Base-by-base conservation (phyloP, 2,329 filamentous ascomycete genomes). In the Myriosclerotinia scirpicola region DNA sequence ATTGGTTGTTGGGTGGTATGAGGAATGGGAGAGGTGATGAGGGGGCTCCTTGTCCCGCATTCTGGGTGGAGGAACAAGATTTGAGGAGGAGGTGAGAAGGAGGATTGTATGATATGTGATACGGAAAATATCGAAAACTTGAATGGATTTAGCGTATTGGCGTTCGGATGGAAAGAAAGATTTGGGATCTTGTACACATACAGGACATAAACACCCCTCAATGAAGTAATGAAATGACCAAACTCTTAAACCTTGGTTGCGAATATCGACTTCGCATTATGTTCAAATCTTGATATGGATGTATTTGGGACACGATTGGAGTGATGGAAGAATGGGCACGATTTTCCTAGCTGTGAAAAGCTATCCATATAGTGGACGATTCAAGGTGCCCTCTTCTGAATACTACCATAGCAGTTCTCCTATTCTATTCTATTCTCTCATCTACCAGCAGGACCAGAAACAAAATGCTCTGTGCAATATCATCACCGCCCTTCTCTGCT, bases 1-100 rank as follows among this genome's bases (percentile, higher is more conserved):
- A 99, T 77, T 98, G 95, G 94, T 80, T 99, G 70, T 82, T 98
- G 50, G 93, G 93, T 2, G 90, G 90, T 61, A 89, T 93, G 71
- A 84, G 83, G 22, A 73, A 72, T 56, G 71, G 72, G 22, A 64
- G 67, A 44, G 72, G 68, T 22, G 61, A 72, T 11, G 68, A 73
- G 22, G 73, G 74, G 17, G 67, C 71, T 15, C 73, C 75, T 50
- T 76, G 73, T 68, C 75, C 75, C 17, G 75, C 74, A 17, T 76
- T 72, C 54, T 75, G 66, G 60, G 38, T 3, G 6, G 44, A 67
- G 26, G 56, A 68, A 9, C 54, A 55, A 46, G 34, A 40, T n/a
- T 12, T 50, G 38, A 53, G 46, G 42, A 63, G 64, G 30, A 46
- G 48, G 52, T 64, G 61, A 55, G n/a, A 15, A 15, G 30, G 14